These are phyloP conservation scores for Lasiosphaeria hispida DNA, from an alignment of 495 filamentous ascomycete genomes.

Conservation along the genomic window DNA sequence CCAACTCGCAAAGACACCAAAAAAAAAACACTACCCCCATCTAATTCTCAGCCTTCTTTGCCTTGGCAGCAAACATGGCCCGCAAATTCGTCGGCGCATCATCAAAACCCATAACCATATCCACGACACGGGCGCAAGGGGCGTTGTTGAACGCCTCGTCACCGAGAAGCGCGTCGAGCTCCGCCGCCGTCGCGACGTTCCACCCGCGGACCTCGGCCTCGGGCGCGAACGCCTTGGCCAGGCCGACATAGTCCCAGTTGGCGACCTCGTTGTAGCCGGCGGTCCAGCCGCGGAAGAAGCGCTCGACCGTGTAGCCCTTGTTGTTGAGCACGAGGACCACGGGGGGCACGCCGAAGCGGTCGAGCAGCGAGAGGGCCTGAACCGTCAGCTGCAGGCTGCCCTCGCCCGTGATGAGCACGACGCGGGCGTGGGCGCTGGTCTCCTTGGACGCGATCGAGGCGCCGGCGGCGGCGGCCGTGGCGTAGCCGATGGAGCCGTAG, in stretches of 20 bases:
- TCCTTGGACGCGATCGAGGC: conserved; percentile 35
- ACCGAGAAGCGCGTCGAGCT: conserved; percentile 37
- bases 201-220: conserved; percentile 29
- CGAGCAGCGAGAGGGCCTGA: conserved; percentile 38
- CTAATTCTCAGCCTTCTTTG: background rate
- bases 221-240: conserved; percentile 40
- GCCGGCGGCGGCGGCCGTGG: conserved; percentile 36
- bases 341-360: conserved; percentile 32
- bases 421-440: conserved; percentile 22
- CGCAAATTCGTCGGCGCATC: conserved; percentile 21
- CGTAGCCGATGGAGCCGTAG: conserved; percentile 44
- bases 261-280: conserved; percentile 52
- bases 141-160: conserved; percentile 38
- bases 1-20: too few species aligned
- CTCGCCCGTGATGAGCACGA: conserved; percentile 41
- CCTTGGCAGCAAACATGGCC: conserved; percentile 15
- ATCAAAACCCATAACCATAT: conserved; percentile 21
- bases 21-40: background rate
- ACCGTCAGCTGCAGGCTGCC: conserved; percentile 43
- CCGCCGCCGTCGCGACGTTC: conserved; percentile 32
- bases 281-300: conserved; percentile 47
- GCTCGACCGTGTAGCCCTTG: conserved; percentile 53
- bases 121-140: conserved; percentile 36
- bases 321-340: conserved; percentile 52
- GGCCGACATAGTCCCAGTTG: conserved; percentile 41